Conservation (phyloP, 805 yeast species). For the Wickerhamiella qilinensis region DNA sequence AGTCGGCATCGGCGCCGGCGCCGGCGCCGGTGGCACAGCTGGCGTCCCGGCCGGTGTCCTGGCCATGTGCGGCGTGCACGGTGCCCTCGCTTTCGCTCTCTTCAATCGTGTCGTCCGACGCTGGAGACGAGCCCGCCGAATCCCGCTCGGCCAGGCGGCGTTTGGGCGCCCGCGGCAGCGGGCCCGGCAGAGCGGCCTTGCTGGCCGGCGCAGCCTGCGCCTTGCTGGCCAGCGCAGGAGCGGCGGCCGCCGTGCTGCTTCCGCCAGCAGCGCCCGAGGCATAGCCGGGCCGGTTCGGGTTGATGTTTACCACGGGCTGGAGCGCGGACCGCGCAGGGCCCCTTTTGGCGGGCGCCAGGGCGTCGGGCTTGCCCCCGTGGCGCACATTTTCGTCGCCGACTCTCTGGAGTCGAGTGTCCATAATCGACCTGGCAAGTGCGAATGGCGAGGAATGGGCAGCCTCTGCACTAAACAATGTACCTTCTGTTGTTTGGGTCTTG, state of each 20-base stretch:
- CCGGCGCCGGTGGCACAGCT: no score
- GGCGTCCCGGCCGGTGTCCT: no score
- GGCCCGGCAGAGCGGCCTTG: not conserved
- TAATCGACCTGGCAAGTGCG: not conserved
- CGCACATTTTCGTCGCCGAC: slow-evolving; percentile 1
- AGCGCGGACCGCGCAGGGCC: no score
- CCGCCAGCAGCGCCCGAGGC: no score
- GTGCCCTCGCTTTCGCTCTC: slow-evolving; percentile 5
- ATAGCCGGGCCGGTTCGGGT: no score
- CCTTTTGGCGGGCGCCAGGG: no score
- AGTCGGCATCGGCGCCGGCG: no score
- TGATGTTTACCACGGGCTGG: no score
- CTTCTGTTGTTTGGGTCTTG: no score
- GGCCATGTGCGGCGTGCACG: no score
- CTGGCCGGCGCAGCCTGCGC: not conserved
- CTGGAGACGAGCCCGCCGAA: slow-evolving; percentile 2
- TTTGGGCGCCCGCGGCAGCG: not conserved
- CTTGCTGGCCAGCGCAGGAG: not conserved
- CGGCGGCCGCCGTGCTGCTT: no score
- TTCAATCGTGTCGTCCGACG: slow-evolving; percentile 10
- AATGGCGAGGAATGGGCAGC: slow-evolving; percentile 1
- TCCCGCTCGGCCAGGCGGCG: not conserved
- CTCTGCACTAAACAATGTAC: no score
- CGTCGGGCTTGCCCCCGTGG: not conserved
- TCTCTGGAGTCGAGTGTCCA: not conserved